Evolutionary conservation across 495 filamentous ascomycete genomes (phyloP).

Genomic region (Podospora fimiseda): DNA sequence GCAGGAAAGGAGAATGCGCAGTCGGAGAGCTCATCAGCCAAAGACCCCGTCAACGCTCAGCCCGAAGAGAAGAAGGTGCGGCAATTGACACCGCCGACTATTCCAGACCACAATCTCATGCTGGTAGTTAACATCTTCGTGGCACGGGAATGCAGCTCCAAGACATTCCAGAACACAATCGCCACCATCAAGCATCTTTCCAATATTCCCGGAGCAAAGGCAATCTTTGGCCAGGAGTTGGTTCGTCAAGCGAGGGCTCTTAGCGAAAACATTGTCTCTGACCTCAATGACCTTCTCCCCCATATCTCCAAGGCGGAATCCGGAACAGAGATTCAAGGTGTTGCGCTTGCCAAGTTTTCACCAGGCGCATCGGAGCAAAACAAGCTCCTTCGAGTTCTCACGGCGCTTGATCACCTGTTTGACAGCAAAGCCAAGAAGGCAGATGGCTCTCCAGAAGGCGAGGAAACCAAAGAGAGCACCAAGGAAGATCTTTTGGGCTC

Average conservation of each 20-base stretch:
- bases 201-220: conserved; percentile 81
- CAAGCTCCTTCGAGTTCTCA: conserved; percentile 87
- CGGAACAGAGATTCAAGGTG: conserved; percentile 88
- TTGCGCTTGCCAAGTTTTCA: conserved; percentile 92
- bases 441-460: conserved; percentile 49
- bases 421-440: conserved; percentile 61
- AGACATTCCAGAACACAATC: conserved; percentile 93
- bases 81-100: conserved; percentile 71
- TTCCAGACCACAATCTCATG: conserved; percentile 84
- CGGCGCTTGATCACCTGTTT: conserved; percentile 92
- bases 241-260: conserved; percentile 77
- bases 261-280: conserved; percentile 73
- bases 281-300: conserved; percentile 78
- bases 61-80: conserved; percentile 62
- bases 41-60: conserved; percentile 50
- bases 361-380: conserved; percentile 92
- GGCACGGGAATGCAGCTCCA: conserved; percentile 89
- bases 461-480: conserved; percentile 44
- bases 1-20: conserved; percentile 25
- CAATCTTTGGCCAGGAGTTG: conserved; percentile 85
- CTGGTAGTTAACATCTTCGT: conserved; percentile 93
- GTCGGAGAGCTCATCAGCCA: conserved; percentile 38
- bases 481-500: conserved; percentile 79
- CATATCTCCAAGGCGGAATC: conserved; percentile 82
- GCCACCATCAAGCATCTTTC: conserved; percentile 98